Percentiles rank a stretch among this genome's conserved stretches.
Conservation (phyloP, 192 early-diverging fungal genomes). For the Irineochytrium annulatum region DNA sequence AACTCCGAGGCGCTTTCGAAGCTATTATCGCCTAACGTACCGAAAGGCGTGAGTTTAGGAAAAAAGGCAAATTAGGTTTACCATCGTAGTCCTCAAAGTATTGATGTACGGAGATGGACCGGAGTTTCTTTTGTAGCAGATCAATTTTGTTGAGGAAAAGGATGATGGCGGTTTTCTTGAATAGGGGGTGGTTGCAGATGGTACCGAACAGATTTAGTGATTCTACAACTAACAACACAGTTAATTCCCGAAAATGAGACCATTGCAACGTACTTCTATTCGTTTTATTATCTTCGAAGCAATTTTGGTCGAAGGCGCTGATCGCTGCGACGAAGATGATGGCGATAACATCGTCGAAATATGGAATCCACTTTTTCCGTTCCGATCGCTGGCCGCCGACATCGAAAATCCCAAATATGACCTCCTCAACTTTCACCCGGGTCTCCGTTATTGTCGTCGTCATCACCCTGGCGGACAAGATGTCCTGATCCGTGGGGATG, state of each 20-base stretch:
- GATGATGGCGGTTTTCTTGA: conserved; percentile 47
- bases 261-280: conserved; percentile 46
- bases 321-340: conserved; percentile 68
- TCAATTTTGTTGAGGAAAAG: conserved; percentile 60
- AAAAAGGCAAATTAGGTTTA: conserved; percentile 4
- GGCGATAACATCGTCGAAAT: conserved; percentile 67
- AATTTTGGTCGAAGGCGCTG: conserved; percentile 60
- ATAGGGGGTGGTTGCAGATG: conserved; percentile 47
- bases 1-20: conserved; percentile 46
- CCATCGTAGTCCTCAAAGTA: conserved; percentile 49
- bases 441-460: conserved; percentile 71
- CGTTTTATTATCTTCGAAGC: conserved; percentile 56
- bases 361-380: conserved; percentile 65
- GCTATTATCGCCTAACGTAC: conserved; percentile 37
- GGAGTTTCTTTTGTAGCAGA: conserved; percentile 43
- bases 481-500: conserved; percentile 64
- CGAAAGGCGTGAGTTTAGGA: neutral
- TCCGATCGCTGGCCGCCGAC: conserved; percentile 66
- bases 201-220: conserved; percentile 45
- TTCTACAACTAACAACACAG: conserved; percentile 33
- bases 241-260: neutral
- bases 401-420: conserved; percentile 62
- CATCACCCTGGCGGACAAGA: conserved; percentile 63
- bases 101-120: conserved; percentile 28
- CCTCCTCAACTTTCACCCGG: conserved; percentile 55